These are phyloP conservation scores for Kandelia obovata DNA, from an alignment of 345 rosid genomes.

Conservation along the genomic window DNA sequence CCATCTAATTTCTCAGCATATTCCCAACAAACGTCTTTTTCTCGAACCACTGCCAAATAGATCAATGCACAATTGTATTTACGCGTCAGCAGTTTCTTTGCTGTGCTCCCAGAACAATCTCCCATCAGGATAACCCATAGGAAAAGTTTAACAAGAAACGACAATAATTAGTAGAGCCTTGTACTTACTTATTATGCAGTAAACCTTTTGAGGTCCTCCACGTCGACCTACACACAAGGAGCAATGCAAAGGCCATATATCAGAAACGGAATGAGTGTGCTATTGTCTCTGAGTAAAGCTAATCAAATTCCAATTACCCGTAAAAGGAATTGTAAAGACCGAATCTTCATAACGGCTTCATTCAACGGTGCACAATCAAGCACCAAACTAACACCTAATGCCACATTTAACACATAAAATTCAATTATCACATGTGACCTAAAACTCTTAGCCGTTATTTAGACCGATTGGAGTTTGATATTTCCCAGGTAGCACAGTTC, in stretches of 20 bases:
- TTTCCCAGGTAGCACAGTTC: no score
- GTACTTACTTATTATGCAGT: constrained; percentile 31
- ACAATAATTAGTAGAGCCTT: background rate
- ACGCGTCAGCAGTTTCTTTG: background rate
- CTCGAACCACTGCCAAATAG: constrained; percentile 71
- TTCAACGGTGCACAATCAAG: no score
- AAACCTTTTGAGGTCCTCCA: background rate
- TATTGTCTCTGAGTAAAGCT: background rate
- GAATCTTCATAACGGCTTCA: no score
- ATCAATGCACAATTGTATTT: constrained; percentile 7
- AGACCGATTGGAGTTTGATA: no score
- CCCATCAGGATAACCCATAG: background rate
- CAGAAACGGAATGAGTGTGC: background rate
- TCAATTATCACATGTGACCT: no score
- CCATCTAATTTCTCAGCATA: constrained; percentile 88
- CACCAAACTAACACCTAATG: no score
- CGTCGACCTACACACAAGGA: constrained; percentile 13
- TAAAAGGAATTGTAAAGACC: no score
- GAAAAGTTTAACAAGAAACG: background rate
- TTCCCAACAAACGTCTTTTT: constrained; percentile 88
- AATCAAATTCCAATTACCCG: background rate
- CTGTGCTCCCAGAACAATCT: background rate
- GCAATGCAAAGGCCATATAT: background rate
- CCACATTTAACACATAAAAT: no score
- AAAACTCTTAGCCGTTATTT: no score